phyloP scores from a whole-genome alignment of 768 basidiomycete genomes.

The Suillus paluster region DNA sequence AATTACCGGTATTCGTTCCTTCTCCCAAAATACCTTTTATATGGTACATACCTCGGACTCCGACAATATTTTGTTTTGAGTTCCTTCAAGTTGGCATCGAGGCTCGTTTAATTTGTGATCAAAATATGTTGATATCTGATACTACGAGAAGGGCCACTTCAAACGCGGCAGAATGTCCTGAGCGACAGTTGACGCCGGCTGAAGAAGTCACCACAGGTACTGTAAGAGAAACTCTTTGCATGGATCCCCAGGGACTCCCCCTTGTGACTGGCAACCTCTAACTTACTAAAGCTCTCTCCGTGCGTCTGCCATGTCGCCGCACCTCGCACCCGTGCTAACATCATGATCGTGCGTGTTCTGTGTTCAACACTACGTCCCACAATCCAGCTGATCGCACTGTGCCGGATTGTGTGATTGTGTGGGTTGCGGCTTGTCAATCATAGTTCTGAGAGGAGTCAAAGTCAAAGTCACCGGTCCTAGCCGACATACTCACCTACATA shows the following conservation, averaged over 20 bases:
- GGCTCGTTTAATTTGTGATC: neutral
- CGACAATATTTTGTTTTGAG: neutral
- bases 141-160: neutral
- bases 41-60: no score
- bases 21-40: no score
- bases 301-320: neutral
- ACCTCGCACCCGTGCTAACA: neutral
- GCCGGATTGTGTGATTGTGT: neutral
- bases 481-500: neutral
- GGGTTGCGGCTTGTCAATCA: neutral
- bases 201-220: neutral
- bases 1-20: no score
- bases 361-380: neutral
- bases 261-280: neutral
- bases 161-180: neutral
- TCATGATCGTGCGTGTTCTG: neutral
- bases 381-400: neutral
- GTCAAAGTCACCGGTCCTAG: neutral
- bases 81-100: neutral
- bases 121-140: neutral
- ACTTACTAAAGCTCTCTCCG: neutral
- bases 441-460: neutral
- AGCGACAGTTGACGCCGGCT: neutral
- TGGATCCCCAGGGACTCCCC: no score
- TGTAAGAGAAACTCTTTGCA: neutral